phyloP scores from a whole-genome alignment of 257 asterid genomes.

The Asclepias syriaca region DNA sequence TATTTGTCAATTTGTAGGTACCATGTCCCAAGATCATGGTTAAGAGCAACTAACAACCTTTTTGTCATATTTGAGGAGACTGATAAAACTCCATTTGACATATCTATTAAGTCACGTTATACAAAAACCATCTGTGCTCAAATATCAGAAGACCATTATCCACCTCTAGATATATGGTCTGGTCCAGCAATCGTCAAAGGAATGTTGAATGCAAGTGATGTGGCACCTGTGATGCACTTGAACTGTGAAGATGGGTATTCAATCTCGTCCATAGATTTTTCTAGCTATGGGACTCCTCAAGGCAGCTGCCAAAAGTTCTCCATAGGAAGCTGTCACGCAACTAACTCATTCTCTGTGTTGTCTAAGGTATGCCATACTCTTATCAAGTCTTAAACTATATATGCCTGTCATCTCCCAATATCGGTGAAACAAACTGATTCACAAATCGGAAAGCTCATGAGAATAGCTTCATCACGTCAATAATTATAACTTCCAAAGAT shows the following conservation, averaged over 20 bases:
- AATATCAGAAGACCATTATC: slow-evolving; percentile 64
- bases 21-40: slow-evolving; percentile 94
- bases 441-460: background rate
- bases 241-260: slow-evolving; percentile 62
- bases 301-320: slow-evolving; percentile 75
- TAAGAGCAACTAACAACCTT: slow-evolving; percentile 50
- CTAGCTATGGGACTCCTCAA: slow-evolving; percentile 82
- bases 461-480: background rate
- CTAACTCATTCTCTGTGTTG: slow-evolving; percentile 50
- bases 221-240: slow-evolving; percentile 61
- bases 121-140: slow-evolving; percentile 64
- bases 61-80: slow-evolving; percentile 86
- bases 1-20: slow-evolving; percentile 43
- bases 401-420: background rate
- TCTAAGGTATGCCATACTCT: slow-evolving; percentile 43
- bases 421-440: background rate
- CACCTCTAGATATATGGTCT: slow-evolving; percentile 67
- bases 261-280: slow-evolving; percentile 62
- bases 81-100: slow-evolving; percentile 58
- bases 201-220: slow-evolving; percentile 21
- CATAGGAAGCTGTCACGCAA: slow-evolving; percentile 67
- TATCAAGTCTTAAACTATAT: background rate
- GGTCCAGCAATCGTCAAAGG: slow-evolving; percentile 23
- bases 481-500: no score
- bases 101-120: slow-evolving; percentile 43